phyloP scores from a whole-genome alignment of 768 basidiomycete genomes.

The Strobilomyces dryophilus region DNA sequence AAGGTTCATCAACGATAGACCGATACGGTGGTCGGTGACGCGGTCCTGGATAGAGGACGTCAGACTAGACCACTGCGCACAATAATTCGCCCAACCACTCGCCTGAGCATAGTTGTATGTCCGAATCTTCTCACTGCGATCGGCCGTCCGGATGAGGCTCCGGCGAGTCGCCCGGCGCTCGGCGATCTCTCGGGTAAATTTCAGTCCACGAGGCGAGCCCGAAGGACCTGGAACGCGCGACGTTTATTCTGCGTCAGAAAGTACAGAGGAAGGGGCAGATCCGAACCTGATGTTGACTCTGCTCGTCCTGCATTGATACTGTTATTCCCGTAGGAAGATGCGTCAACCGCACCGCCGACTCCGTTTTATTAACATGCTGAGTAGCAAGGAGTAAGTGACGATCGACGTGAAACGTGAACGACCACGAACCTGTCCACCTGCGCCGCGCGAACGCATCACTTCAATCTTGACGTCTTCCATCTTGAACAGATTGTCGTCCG shows the following conservation, averaged over 20 bases:
- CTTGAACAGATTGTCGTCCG: slow-evolving; percentile 60
- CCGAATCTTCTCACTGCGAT: slow-evolving; percentile 90
- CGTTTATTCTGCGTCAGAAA: slow-evolving; percentile 67
- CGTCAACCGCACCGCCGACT: slow-evolving; percentile 93
- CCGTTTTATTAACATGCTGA: slow-evolving; percentile 97
- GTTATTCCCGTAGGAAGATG: slow-evolving; percentile 91
- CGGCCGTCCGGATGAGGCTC: slow-evolving; percentile 74
- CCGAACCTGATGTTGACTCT: slow-evolving; percentile 89
- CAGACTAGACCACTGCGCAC: background rate
- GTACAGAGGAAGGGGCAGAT: background rate
- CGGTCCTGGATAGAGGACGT: slow-evolving; percentile 56
- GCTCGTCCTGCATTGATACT: slow-evolving; percentile 97
- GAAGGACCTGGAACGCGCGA: slow-evolving; percentile 89
- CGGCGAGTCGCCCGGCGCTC: slow-evolving; percentile 65
- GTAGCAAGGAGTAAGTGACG: background rate
- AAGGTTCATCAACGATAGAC: slow-evolving; percentile 68
- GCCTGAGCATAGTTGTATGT: slow-evolving; percentile 95
- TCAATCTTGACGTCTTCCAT: slow-evolving; percentile 89
- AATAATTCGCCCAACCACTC: background rate
- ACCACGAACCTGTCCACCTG: slow-evolving; percentile 81
- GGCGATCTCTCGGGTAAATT: slow-evolving; percentile 65
- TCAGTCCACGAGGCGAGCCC: slow-evolving; percentile 81
- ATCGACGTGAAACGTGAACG: background rate
- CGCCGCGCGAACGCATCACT: slow-evolving; percentile 95
- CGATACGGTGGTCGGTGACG: slow-evolving; percentile 89